These are phyloP conservation scores for Parascedosporium putredinis DNA, from an alignment of 2,329 filamentous ascomycete genomes.

Conservation along the genomic window DNA sequence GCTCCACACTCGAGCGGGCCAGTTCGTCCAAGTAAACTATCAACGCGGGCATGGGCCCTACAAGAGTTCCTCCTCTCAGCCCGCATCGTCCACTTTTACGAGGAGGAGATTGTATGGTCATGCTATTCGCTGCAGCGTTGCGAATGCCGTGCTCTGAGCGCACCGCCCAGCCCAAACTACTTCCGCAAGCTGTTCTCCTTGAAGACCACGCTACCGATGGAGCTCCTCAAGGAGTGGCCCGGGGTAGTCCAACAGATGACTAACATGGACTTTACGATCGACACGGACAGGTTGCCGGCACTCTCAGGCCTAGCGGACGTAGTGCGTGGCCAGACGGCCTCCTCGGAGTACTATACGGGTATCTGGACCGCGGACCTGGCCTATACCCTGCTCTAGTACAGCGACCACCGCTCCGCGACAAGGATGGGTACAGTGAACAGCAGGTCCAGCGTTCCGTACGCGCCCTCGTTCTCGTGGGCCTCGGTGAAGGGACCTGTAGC, in stretches of 20 bases:
- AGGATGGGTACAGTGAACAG: neutral
- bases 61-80: conserved; percentile 15
- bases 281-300: conserved; percentile 9
- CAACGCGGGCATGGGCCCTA: conserved; percentile 14
- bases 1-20: neutral
- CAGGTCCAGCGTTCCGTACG: neutral
- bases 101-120: conserved; percentile 13
- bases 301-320: conserved; percentile 11
- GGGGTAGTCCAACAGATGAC: neutral
- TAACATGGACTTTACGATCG: conserved; percentile 8
- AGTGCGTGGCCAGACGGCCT: neutral
- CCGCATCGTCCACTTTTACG: conserved; percentile 13
- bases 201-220: neutral
- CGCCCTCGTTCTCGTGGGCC: conserved; percentile 12
- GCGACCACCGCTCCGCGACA: neutral
- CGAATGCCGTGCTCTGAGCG: conserved; percentile 9
- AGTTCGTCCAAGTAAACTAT: neutral
- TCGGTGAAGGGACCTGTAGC: conserved; percentile 8
- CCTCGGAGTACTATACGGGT: conserved; percentile 10
- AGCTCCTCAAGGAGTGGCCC: neutral
- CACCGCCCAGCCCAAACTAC: neutral
- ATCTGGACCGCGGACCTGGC: conserved; percentile 10
- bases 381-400: conserved; percentile 10
- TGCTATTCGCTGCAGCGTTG: conserved; percentile 10
- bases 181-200: conserved; percentile 1